These are phyloP conservation scores for Suhomyces sp. DNA, from an alignment of 805 yeast species.

Conservation along the genomic window DNA sequence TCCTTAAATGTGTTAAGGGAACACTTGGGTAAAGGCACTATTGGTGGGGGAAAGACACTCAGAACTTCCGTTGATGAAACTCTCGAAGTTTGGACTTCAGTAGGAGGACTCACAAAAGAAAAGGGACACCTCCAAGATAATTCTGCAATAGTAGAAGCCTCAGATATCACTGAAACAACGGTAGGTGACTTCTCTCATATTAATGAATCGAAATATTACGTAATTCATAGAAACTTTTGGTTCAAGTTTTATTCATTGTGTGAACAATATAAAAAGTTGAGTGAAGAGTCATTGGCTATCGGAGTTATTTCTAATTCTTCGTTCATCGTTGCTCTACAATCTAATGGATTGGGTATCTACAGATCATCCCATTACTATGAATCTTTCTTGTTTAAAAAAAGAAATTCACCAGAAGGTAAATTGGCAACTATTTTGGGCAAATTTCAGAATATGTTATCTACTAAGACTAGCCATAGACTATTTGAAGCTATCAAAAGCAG, in stretches of 20 bases:
- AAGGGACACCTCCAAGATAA: neutral
- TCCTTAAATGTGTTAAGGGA: conserved; percentile 51
- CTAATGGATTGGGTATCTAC: conserved; percentile 33
- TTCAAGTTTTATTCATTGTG: conserved; percentile 68
- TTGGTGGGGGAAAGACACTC: conserved; percentile 13
- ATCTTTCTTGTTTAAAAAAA: conserved; percentile 12
- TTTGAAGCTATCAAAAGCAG: conserved; percentile 13
- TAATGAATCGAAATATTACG: neutral
- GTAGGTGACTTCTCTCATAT: neutral
- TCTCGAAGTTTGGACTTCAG: conserved; percentile 8
- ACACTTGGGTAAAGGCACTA: conserved; percentile 28
- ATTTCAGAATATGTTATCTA: conserved; percentile 27
- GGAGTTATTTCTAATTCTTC: conserved; percentile 10
- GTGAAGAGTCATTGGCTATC: conserved; percentile 56
- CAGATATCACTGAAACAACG: neutral
- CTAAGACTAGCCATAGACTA: conserved; percentile 28
- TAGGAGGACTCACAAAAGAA: neutral
- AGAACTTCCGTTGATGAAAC: conserved; percentile 31
- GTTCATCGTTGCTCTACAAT: conserved; percentile 24
- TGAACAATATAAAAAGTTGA: conserved; percentile 61
- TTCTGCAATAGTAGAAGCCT: neutral
- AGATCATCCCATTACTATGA: conserved; percentile 37
- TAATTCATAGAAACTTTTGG: conserved; percentile 56
- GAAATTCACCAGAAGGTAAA: conserved; percentile 13
- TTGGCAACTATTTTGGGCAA: conserved; percentile 21